Conservation (phyloP, 2,329 filamentous ascomycete genomes). For the Aspergillus tamarii region DNA sequence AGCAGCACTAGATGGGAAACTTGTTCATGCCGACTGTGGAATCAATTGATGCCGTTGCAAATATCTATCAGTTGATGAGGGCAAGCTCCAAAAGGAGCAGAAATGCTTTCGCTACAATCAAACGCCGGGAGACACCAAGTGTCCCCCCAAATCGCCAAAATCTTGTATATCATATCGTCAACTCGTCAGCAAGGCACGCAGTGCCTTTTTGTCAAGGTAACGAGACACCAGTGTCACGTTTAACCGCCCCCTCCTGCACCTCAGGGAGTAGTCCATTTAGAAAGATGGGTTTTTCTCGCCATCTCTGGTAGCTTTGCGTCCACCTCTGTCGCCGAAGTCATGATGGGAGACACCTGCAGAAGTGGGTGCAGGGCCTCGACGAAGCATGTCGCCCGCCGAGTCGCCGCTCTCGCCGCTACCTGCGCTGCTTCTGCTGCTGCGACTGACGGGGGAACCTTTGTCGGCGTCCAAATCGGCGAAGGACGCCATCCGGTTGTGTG, state of each 20-base stretch:
- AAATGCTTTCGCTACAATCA: conserved; percentile 1
- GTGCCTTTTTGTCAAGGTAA: conserved; percentile 3
- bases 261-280: neutral
- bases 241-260: neutral
- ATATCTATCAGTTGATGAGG: neutral
- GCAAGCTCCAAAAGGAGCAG: neutral
- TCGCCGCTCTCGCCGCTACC: conserved; percentile 29
- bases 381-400: conserved; percentile 26
- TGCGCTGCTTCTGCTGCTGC: conserved; percentile 35
- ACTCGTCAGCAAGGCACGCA: conserved; percentile 1
- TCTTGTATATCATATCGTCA: conserved; percentile 2
- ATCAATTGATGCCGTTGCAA: neutral
- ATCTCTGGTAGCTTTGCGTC: conserved; percentile 1
- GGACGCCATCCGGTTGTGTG: conserved; percentile 40
- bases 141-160: neutral
- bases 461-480: conserved; percentile 33
- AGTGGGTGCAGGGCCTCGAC: conserved; percentile 24
- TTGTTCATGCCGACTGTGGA: neutral
- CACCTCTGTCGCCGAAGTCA: conserved; percentile 2
- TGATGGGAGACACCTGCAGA: conserved; percentile 18
- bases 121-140: neutral
- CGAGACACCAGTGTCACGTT: conserved; percentile 5
- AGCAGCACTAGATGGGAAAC: neutral
- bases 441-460: conserved; percentile 23
- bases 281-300: neutral